Evolutionary conservation across 257 asterid species (phyloP).

Genomic region (Buddleja alternifolia): DNA sequence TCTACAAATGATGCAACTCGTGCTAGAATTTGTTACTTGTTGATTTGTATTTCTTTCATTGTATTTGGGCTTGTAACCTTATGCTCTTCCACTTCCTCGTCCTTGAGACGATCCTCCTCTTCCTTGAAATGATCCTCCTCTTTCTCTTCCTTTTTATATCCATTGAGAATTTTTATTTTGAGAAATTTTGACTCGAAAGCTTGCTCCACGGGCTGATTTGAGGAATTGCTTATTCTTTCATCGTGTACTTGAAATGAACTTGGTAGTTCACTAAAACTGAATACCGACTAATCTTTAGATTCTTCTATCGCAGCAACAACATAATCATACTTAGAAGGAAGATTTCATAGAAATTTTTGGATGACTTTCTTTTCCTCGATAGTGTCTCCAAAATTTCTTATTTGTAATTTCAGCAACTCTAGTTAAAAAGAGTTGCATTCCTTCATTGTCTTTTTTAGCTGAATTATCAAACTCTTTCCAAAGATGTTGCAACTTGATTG

Average conservation of each 20-base stretch:
- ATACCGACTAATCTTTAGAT: neutral
- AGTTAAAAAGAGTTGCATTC: neutral
- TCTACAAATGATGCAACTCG: no score
- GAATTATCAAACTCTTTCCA: no score
- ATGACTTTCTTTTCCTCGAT: neutral
- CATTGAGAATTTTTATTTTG: no score
- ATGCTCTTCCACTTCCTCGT: no score
- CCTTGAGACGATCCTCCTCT: no score
- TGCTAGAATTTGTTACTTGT: no score
- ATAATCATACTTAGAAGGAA: neutral
- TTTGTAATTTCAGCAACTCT: neutral
- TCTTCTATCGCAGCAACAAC: neutral
- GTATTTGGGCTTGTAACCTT: no score
- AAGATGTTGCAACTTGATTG: no score
- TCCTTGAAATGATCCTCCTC: no score
- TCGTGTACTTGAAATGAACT: conserved; percentile 5
- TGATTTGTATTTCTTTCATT: no score
- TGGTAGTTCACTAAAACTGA: neutral
- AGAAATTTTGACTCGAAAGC: no score
- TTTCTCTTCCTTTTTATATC: no score
- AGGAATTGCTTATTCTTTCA: neutral
- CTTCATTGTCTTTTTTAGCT: neutral
- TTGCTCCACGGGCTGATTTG: neutral
- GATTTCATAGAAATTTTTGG: neutral
- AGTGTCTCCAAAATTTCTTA: neutral